Conservation (phyloP, 2,329 filamentous ascomycete species). For the Tetracladium maxilliforme region DNA sequence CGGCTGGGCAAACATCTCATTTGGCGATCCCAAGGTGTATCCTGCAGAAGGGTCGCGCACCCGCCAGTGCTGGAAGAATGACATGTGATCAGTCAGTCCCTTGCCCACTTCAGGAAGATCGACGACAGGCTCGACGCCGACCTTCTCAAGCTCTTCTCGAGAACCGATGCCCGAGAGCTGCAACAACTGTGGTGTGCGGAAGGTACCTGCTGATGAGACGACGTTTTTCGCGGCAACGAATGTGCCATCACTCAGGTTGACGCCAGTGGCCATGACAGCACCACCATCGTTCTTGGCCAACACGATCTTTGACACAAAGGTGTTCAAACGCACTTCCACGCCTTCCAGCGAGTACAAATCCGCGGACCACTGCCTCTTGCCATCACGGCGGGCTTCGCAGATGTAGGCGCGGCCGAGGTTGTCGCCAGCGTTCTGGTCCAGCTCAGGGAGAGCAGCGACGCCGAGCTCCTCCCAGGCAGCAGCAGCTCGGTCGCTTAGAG, state of each 20-base stretch:
- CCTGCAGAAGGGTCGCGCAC: slow-evolving; percentile 17
- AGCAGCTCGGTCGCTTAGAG: slow-evolving; percentile 17
- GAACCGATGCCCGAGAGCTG: slow-evolving; percentile 19
- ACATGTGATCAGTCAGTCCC: slow-evolving; percentile 4
- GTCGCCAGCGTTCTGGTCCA: slow-evolving; percentile 12
- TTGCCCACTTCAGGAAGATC: no score
- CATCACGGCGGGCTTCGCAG: slow-evolving; percentile 14
- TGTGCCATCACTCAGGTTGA: slow-evolving; percentile 10
- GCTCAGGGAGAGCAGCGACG: slow-evolving; percentile 6
- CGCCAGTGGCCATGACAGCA: slow-evolving; percentile 8
- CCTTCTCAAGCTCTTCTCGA: no score
- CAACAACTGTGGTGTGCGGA: slow-evolving; percentile 16
- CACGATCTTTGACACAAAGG: slow-evolving; percentile 8
- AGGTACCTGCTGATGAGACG: slow-evolving; percentile 15
- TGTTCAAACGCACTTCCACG: slow-evolving; percentile 11
- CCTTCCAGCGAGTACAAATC: slow-evolving; percentile 11
- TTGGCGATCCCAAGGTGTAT: slow-evolving; percentile 17
- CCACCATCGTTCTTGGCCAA: slow-evolving; percentile 7
- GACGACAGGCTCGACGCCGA: no score
- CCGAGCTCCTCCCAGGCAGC: slow-evolving; percentile 21
- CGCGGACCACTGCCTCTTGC: slow-evolving; percentile 13
- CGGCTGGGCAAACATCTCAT: slow-evolving; percentile 17
- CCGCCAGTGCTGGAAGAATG: slow-evolving; percentile 13
- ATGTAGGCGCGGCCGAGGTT: slow-evolving; percentile 14
- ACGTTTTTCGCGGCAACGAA: slow-evolving; percentile 14